Conservation (phyloP, 2,329 filamentous ascomycete species). For the Capronia epimyces region DNA sequence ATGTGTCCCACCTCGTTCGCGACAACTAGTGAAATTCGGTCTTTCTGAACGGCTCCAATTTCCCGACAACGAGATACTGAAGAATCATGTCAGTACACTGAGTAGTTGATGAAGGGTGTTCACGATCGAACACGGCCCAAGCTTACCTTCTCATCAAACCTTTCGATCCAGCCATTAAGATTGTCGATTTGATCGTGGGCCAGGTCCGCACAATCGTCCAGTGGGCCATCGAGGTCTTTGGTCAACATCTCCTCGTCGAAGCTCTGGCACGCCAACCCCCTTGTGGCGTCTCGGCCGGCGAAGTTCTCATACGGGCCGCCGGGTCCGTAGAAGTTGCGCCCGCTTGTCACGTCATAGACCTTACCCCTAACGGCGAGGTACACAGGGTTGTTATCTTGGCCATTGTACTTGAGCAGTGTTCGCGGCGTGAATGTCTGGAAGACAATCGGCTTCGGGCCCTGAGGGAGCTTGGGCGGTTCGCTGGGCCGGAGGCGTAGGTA, state of each 20-base stretch:
- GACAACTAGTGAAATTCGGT: slow-evolving; percentile 30
- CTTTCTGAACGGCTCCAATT: slow-evolving; percentile 62
- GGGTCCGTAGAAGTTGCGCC: slow-evolving; percentile 92
- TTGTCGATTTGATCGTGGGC: slow-evolving; percentile 73
- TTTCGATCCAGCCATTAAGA: slow-evolving; percentile 83
- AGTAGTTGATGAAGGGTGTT: background rate
- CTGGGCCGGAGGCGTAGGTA: slow-evolving; percentile 57
- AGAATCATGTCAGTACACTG: background rate
- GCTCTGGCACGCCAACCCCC: slow-evolving; percentile 82
- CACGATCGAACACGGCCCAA: background rate
- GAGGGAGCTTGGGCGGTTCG: slow-evolving; percentile 48
- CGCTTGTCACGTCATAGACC: slow-evolving; percentile 83
- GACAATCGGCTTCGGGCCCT: slow-evolving; percentile 61
- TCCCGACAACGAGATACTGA: slow-evolving; percentile 82
- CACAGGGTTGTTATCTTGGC: slow-evolving; percentile 65
- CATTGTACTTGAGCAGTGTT: slow-evolving; percentile 81
- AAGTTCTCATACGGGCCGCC: slow-evolving; percentile 95
- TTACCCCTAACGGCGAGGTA: slow-evolving; percentile 87
- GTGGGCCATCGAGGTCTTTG: slow-evolving; percentile 74
- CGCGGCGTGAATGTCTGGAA: slow-evolving; percentile 81
- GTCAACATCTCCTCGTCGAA: slow-evolving; percentile 96
- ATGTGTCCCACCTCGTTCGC: too few species aligned
- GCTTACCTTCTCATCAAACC: slow-evolving; percentile 69
- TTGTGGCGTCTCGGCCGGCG: slow-evolving; percentile 81
- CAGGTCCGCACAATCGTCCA: slow-evolving; percentile 70